These are phyloP conservation scores for Amesomyces nigricolor DNA, from an alignment of 2,329 filamentous ascomycete genomes.

Conservation along the genomic window DNA sequence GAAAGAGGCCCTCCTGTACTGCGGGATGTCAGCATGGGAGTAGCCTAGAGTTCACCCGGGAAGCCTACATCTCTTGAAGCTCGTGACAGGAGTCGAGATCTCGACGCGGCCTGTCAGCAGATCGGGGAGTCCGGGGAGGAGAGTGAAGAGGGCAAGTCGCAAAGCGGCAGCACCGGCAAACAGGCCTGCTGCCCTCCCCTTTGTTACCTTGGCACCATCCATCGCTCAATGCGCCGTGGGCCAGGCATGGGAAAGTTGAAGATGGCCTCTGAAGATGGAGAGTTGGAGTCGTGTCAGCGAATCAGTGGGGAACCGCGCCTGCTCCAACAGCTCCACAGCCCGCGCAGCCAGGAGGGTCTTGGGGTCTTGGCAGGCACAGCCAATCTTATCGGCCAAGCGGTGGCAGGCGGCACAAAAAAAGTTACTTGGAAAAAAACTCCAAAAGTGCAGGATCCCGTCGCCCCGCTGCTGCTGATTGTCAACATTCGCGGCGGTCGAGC, in stretches of 20 bases:
- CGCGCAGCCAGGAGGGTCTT: background rate
- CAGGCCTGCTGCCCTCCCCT: conserved; percentile 53
- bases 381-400: conserved; percentile 25
- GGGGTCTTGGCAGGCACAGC: conserved; percentile 15
- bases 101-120: conserved; percentile 87
- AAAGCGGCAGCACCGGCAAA: conserved; percentile 72
- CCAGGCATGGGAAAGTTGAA: conserved; percentile 12
- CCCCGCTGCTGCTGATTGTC: conserved; percentile 17
- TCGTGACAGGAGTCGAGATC: conserved; percentile 92
- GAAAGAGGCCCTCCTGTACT: conserved; percentile 95
- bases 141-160: conserved; percentile 70
- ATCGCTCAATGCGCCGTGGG: conserved; percentile 29
- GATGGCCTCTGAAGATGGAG: conserved; percentile 7
- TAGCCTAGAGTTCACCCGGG: background rate
- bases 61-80: conserved; percentile 86
- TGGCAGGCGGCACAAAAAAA: conserved; percentile 27
- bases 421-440: conserved; percentile 21
- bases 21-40: conserved; percentile 5
- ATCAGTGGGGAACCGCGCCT: conserved; percentile 7
- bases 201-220: conserved; percentile 35
- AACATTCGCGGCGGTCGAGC: conserved; percentile 3
- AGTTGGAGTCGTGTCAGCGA: conserved; percentile 9
- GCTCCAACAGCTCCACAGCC: background rate
- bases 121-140: conserved; percentile 78
- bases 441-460: conserved; percentile 19